Conservation (phyloP, 2,329 filamentous ascomycete species). For the Aspergillus udagawae region DNA sequence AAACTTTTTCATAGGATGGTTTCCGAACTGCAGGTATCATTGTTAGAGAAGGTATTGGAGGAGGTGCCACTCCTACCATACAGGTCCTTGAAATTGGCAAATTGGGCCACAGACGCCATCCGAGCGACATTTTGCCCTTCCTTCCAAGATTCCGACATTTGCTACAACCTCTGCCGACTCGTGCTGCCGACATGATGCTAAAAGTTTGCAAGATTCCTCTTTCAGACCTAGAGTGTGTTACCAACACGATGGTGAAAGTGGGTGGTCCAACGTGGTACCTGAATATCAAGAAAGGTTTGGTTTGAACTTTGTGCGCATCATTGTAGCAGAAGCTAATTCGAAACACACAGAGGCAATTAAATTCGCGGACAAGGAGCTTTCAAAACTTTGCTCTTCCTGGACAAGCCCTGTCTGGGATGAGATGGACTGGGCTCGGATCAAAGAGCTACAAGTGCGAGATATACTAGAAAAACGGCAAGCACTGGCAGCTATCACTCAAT, state of each 20-base stretch:
- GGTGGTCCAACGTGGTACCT: constrained; percentile 46
- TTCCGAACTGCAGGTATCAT: constrained; percentile 78
- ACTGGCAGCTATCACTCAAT: constrained; percentile 60
- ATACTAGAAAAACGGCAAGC: constrained; percentile 67
- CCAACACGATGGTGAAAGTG: constrained; percentile 59
- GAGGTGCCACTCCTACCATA: constrained; percentile 63
- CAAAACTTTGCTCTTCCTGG: constrained; percentile 70
- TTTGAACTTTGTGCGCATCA: not conserved
- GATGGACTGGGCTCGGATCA: constrained; percentile 74
- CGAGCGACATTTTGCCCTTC: constrained; percentile 84
- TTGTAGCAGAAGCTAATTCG: constrained; percentile 2
- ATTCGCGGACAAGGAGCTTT: constrained; percentile 65
- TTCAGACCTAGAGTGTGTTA: constrained; percentile 78
- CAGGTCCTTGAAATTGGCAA: constrained; percentile 75
- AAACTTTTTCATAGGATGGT: constrained; percentile 56
- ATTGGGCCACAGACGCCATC: constrained; percentile 64
- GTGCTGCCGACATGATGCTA: constrained; percentile 62
- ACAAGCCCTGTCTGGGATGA: constrained; percentile 73
- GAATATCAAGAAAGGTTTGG: constrained; percentile 47
- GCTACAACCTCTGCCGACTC: constrained; percentile 64
- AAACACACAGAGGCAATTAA: constrained; percentile 46
- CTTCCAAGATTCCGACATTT: constrained; percentile 65
- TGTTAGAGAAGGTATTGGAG: constrained; percentile 68
- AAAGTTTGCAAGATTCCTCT: constrained; percentile 69
- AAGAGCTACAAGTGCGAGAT: constrained; percentile 76